Conservation (phyloP, 2,329 filamentous ascomycete genomes). For the Aspergillus novoparasiticus region DNA sequence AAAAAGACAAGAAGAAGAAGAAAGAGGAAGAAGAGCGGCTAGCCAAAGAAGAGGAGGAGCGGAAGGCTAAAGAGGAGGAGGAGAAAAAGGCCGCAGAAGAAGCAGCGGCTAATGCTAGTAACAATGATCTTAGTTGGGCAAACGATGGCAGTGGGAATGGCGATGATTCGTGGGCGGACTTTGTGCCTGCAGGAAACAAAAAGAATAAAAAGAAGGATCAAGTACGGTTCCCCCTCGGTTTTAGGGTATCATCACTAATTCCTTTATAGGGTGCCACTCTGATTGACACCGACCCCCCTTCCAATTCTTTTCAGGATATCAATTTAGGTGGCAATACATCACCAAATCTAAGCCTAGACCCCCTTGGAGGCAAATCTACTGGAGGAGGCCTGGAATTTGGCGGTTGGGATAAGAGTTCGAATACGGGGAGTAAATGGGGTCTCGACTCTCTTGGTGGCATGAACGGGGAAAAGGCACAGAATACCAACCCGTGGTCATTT, state of each 20-base stretch:
- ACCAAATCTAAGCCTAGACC: constrained; percentile 60
- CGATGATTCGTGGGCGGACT: constrained; percentile 57
- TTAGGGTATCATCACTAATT: background rate
- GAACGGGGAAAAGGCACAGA: constrained; percentile 33
- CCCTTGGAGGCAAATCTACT: constrained; percentile 44
- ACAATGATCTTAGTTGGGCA: constrained; percentile 47
- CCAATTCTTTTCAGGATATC: constrained; percentile 68
- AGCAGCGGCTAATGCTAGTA: constrained; percentile 29
- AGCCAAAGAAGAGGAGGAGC: constrained; percentile 29
- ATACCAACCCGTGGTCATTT: constrained; percentile 46
- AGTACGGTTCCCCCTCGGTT: constrained; percentile 37
- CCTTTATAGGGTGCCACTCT: constrained; percentile 32
- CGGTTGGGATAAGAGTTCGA: constrained; percentile 64
- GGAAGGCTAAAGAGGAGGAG: constrained; percentile 30
- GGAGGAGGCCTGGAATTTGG: constrained; percentile 51
- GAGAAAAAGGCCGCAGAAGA: constrained; percentile 32
- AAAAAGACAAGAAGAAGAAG: constrained; percentile 38
- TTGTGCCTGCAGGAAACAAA: constrained; percentile 52
- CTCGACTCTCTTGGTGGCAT: constrained; percentile 42
- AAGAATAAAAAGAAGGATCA: constrained; percentile 63
- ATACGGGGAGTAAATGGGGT: constrained; percentile 52
- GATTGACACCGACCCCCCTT: constrained; percentile 38
- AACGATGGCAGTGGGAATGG: constrained; percentile 45
- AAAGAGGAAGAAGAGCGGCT: constrained; percentile 32
- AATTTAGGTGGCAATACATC: constrained; percentile 65